These are phyloP conservation scores for Epichloe coenophiala DNA, from an alignment of 2,329 filamentous ascomycete genomes.

Conservation along the genomic window DNA sequence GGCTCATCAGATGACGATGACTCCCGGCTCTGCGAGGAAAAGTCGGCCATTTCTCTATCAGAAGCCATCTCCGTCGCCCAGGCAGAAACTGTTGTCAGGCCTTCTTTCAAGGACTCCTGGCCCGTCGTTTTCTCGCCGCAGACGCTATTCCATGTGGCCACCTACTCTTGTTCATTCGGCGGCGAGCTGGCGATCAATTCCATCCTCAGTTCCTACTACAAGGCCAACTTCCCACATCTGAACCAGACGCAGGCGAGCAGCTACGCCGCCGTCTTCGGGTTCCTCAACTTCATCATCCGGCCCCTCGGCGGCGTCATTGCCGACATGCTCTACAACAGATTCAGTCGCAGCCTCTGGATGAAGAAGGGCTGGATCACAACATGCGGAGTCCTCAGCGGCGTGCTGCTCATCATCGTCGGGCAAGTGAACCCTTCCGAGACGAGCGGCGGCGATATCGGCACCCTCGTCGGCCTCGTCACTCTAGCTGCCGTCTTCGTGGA, in stretches of 20 bases:
- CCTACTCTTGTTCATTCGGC: conserved; percentile 52
- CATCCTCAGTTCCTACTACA: conserved; percentile 44
- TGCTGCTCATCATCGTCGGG: conserved; percentile 47
- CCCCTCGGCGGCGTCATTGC: conserved; percentile 52
- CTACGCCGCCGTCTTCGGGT: conserved; percentile 62
- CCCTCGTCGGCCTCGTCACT: conserved; percentile 65
- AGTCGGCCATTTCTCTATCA: conserved; percentile 32
- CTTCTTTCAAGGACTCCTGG: conserved; percentile 36
- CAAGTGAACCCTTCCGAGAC: conserved; percentile 47
- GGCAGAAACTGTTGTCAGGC: conserved; percentile 41
- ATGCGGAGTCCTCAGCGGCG: conserved; percentile 48
- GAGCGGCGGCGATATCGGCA: conserved; percentile 23
- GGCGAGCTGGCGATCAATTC: conserved; percentile 50
- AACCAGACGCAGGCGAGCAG: conserved; percentile 41
- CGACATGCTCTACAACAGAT: conserved; percentile 33
- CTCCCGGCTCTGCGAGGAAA: conserved; percentile 24
- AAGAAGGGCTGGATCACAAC: conserved; percentile 32
- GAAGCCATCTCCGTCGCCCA: conserved; percentile 42
- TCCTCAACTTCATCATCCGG: conserved; percentile 56
- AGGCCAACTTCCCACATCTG: conserved; percentile 44
- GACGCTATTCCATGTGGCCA: conserved; percentile 38
- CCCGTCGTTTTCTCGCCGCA: conserved; percentile 36
- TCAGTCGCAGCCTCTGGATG: conserved; percentile 20
- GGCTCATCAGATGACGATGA: not conserved
- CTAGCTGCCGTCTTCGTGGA: conserved; percentile 73